phyloP scores from a whole-genome alignment of 129 eudicot species.

The Artemisia argyi region DNA sequence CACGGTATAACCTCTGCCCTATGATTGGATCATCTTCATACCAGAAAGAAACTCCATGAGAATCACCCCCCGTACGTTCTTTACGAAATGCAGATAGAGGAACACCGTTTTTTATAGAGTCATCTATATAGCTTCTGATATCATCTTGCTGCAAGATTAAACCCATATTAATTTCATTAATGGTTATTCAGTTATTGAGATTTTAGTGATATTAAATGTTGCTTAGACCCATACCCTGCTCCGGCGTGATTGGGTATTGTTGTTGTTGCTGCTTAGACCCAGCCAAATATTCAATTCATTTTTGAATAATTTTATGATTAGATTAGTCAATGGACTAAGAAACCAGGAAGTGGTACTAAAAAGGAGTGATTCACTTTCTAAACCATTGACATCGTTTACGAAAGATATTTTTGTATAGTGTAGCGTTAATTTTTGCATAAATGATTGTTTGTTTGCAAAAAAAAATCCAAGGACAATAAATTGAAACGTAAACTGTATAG shows the following conservation, averaged over 20 bases:
- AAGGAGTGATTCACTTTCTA: not conserved
- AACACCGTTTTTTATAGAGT: constrained; percentile 79
- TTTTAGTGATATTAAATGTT: not conserved
- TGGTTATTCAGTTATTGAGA: constrained; percentile 2
- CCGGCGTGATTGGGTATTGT: too few relatives aligned
- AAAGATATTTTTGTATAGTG: not conserved
- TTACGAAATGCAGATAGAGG: constrained; percentile 88
- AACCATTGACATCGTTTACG: not conserved
- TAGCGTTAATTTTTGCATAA: constrained; percentile 8
- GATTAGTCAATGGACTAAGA: not conserved
- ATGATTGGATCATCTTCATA: constrained; percentile 92
- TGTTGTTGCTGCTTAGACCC: not conserved
- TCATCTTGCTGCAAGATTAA: constrained; percentile 89
- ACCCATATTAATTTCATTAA: constrained; percentile 11
- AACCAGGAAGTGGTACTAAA: not conserved
- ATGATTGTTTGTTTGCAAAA: not conserved
- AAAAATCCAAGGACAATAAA: not conserved
- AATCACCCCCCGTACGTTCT: constrained; percentile 94
- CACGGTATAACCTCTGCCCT: constrained; percentile 94
- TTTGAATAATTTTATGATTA: not conserved
- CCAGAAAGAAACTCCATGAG: constrained; percentile 94
- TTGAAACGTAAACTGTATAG: constrained; percentile 5
- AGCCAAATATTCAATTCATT: not conserved
- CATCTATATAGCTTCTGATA: constrained; percentile 82
- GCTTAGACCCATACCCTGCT: too few relatives aligned